These are phyloP conservation scores for Acer campestre DNA, from an alignment of 345 rosid species.

Conservation along the genomic window DNA sequence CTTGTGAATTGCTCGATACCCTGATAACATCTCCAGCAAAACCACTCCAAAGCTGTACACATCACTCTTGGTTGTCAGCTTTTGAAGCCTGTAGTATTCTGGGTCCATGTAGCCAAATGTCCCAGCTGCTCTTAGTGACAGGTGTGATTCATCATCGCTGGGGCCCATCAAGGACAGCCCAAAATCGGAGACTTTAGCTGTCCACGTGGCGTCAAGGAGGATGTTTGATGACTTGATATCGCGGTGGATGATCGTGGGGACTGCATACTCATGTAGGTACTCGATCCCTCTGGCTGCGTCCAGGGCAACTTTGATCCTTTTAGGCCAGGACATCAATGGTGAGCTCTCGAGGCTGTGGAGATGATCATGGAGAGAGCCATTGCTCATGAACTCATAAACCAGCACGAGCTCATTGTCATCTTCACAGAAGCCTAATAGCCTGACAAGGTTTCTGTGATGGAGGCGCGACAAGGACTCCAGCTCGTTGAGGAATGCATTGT, in stretches of 20 bases:
- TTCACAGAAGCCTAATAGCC: conserved; percentile 67
- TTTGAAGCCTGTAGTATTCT: conserved; percentile 72
- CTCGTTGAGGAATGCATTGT: conserved; percentile 70
- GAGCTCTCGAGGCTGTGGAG: conserved; percentile 51
- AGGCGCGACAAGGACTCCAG: conserved; percentile 77
- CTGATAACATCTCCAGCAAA: conserved; percentile 62
- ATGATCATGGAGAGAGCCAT: conserved; percentile 74
- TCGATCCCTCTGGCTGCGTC: conserved; percentile 78
- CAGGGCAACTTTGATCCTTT: conserved; percentile 58
- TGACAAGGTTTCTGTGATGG: conserved; percentile 76
- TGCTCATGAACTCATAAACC: conserved; percentile 69
- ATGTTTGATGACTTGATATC: conserved; percentile 88
- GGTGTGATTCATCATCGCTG: conserved; percentile 48
- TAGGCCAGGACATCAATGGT: conserved; percentile 62
- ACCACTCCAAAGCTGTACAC: conserved; percentile 83
- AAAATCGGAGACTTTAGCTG: conserved; percentile 76
- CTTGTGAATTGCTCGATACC: conserved; percentile 61
- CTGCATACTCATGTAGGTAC: conserved; percentile 68
- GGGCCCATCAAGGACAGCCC: conserved; percentile 79
- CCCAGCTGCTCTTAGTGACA: conserved; percentile 70
- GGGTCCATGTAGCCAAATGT: conserved; percentile 87
- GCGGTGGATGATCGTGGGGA: conserved; percentile 75
- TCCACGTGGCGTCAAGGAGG: conserved; percentile 53
- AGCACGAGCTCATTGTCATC: conserved; percentile 55
- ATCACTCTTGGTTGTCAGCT: conserved; percentile 64